These are phyloP conservation scores for Neurospora pannonica DNA, from an alignment of 495 filamentous ascomycete species.

Conservation along the genomic window DNA sequence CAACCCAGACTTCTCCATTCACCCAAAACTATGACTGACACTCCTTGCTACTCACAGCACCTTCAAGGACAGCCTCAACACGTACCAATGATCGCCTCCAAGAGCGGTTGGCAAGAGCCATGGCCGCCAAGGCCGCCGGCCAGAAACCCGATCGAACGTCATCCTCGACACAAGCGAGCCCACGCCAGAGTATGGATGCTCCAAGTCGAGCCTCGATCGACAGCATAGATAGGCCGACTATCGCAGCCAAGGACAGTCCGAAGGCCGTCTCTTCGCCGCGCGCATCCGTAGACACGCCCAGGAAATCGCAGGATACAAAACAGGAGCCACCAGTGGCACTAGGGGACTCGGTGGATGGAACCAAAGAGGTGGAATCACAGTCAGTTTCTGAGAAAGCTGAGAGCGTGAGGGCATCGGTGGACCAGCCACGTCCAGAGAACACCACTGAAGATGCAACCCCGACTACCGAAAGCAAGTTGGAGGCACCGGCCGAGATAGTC, in stretches of 20 bases:
- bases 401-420: background rate
- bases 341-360: background rate
- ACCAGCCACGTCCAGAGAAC: slow-evolving; percentile 1
- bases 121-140: slow-evolving; percentile 34
- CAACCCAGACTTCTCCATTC: background rate
- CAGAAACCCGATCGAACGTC: slow-evolving; percentile 3
- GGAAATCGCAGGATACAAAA: slow-evolving; percentile 7
- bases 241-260: slow-evolving; percentile 6
- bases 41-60: slow-evolving; percentile 14
- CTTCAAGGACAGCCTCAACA: slow-evolving; percentile 44
- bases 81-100: slow-evolving; percentile 68
- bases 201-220: slow-evolving; percentile 21
- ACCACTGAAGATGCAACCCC: background rate
- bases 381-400: background rate
- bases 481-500: background rate
- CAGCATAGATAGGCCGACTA: slow-evolving; percentile 11
- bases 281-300: slow-evolving; percentile 13
- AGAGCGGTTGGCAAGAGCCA: slow-evolving; percentile 65
- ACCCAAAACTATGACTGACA: slow-evolving; percentile 8
- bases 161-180: slow-evolving; percentile 19
- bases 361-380: background rate
- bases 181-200: slow-evolving; percentile 25
- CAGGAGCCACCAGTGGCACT: background rate
- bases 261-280: slow-evolving; percentile 9
- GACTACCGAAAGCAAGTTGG: background rate